Evolutionary conservation across 2,329 filamentous ascomycete species (phyloP).

Genomic region (Albifimbria verrucaria): DNA sequence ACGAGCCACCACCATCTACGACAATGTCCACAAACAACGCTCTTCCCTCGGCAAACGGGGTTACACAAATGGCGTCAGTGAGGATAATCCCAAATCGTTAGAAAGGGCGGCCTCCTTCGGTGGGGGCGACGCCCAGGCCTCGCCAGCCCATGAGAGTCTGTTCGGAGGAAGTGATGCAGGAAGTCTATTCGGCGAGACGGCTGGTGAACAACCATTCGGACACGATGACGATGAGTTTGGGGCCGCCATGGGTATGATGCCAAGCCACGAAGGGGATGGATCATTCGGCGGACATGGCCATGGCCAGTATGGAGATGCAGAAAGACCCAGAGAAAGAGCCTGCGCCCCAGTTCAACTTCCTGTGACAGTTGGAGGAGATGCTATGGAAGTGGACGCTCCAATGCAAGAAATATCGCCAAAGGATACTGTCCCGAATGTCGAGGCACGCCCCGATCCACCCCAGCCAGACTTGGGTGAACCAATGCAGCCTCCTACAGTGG

Average conservation of each 20-base stretch:
- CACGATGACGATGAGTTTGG: constrained; percentile 85
- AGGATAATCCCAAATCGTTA: constrained; percentile 9
- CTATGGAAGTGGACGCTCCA: constrained; percentile 26
- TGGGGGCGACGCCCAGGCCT: constrained; percentile 55
- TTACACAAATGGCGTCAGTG: constrained; percentile 20
- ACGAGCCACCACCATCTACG: constrained; percentile 55
- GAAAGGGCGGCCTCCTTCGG: constrained; percentile 14
- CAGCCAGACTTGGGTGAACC: too few species aligned
- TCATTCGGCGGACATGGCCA: constrained; percentile 40
- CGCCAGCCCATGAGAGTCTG: constrained; percentile 72
- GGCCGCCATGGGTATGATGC: constrained; percentile 61
- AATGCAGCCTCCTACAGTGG: too few species aligned
- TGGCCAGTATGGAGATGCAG: constrained; percentile 29
- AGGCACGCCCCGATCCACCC: too few species aligned
- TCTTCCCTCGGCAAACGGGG: constrained; percentile 54
- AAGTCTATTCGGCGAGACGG: constrained; percentile 81
- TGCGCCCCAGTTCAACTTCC: constrained; percentile 22
- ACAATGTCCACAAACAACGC: constrained; percentile 77
- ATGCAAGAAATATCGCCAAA: too few species aligned
- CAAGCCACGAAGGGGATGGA: constrained; percentile 38
- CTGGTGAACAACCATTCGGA: constrained; percentile 61
- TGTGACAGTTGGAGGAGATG: constrained; percentile 11
- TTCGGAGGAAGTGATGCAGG: constrained; percentile 78
- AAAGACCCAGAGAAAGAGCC: constrained; percentile 23
- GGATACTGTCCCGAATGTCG: too few species aligned